Base-by-base conservation (phyloP, 805 yeast genomes). In the Tetrapisispora iriomotensis region DNA sequence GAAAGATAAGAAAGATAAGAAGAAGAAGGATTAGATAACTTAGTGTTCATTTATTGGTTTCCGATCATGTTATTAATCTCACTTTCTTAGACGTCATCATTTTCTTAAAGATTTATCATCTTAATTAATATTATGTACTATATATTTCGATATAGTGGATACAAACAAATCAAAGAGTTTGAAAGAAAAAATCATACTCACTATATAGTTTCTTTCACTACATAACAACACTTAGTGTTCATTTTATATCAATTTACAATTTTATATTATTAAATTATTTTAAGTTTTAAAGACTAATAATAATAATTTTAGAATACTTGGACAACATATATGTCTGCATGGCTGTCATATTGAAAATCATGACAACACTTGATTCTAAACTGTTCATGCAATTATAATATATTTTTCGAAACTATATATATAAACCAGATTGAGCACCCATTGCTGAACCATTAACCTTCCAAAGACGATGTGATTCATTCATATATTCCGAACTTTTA, bases 381-480 rank as follows among this genome's bases (percentile, higher is more conserved):
- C n/a, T n/a, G n/a, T n/a, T n/a, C n/a, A n/a, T n/a, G n/a, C n/a
- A n/a, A n/a, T n/a, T n/a, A n/a, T n/a, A n/a, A n/a, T n/a, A n/a
- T n/a, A n/a, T n/a, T n/a, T n/a, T 13, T 20, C 15, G n/a, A 13
- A 19, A 18, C 43, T 43, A 55, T 32, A 56, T 44, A 38, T 58
- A 58, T 31, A 58, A 43, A 20, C 62, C 62, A 4, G 62, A 49
- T 37, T 56, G 60, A 1, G 61, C 53, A 25, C 61, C 58, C 36
- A 47, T 45, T 4, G 55, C 56, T 8, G 58, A 45, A 15, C 61
- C 56, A 19, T 50, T 51, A 14, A 50, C 42, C 36, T 46, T 53
- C 61, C 62, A 58, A 35, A 44, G 38, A 31, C 60, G 55, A 36
- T 50, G 45, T 38, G 56, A 55, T 34, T 53, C 57, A n/a, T 44